Conservation (phyloP, 1,284 basidiomycete genomes). For the Entoloma clypeatum region DNA sequence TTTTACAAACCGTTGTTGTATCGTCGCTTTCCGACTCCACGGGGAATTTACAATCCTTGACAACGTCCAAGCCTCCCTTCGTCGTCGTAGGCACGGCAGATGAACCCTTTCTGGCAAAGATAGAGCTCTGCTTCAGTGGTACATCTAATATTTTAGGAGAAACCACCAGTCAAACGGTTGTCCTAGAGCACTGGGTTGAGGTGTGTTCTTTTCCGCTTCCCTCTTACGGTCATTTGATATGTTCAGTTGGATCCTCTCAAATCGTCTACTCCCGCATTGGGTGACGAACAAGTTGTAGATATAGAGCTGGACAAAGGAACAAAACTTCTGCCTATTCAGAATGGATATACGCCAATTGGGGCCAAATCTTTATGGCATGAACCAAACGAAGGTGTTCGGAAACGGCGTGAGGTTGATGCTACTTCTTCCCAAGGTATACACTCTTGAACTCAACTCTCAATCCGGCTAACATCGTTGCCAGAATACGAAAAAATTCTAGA, state of each 20-base stretch:
- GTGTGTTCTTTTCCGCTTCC: conserved; percentile 35
- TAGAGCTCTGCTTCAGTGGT: conserved; percentile 50
- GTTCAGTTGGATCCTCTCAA: conserved; percentile 58
- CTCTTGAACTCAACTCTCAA: not conserved
- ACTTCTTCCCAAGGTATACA: conserved; percentile 7
- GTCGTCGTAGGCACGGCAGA: conserved; percentile 51
- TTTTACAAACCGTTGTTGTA: conserved; percentile 50
- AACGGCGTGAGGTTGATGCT: not conserved
- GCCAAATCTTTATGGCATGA: conserved; percentile 31
- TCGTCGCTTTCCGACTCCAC: conserved; percentile 40
- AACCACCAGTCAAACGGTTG: conserved; percentile 28
- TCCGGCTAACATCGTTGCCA: conserved; percentile 18
- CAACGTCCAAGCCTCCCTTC: conserved; percentile 52
- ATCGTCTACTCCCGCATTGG: conserved; percentile 42
- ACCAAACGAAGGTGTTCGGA: conserved; percentile 5
- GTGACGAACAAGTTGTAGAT: conserved; percentile 71
- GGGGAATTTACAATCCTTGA: conserved; percentile 30
- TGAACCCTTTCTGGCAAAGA: conserved; percentile 59
- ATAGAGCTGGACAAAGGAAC: conserved; percentile 66
- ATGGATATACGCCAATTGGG: conserved; percentile 27
- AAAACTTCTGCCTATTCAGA: conserved; percentile 41
- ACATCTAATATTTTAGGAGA: conserved; percentile 16
- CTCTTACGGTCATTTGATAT: conserved; percentile 6
- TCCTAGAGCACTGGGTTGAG: conserved; percentile 73
- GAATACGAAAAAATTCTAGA: conserved; percentile 41